Base-by-base conservation (phyloP, 768 basidiomycete genomes). In the Xanthoconium purpureum region DNA sequence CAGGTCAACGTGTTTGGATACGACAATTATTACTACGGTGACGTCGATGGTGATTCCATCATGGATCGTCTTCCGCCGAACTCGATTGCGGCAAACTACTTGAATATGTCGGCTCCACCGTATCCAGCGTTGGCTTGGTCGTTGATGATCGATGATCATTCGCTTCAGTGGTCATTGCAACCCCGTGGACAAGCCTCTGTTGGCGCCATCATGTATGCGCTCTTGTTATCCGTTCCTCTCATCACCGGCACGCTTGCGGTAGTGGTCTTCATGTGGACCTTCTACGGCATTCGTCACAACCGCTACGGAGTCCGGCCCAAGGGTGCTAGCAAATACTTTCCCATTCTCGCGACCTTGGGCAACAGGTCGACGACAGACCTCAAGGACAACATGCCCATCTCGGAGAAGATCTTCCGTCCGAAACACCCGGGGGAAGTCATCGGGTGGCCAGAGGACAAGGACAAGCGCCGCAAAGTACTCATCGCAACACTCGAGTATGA, bases 231-330 rank as follows among this genome's bases (percentile, higher is more conserved):
- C 40, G 91, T 96, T 57, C 94, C 94, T 6, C 74, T 94, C 60
- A 81, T 96, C 71, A 94, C 94, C 18, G 94, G 85, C 57, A 80
- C 83, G 14, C 77, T 91, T 48, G 92, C 94, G 15, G 91, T 92
- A 46, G 66, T 86, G 50, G 69, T 94, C 72, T 97, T 97, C 83
- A 90, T 94, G 85, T 94, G 90, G 86, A 86, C 88, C 7, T 97
- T 97, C 82, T 97, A 97, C 66, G 92, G 93, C 32, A 96, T 97
- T 77, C 92, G 83, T 69, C 87, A 94, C 77, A 97, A 97, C 73
- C 86, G 87, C 71, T 96, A 87, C 74, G 94, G 94, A 74, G 84
- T 88, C 63, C 84, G 88, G 73, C 77, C 79, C 63, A 88, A 88
- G 69, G 80, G 75, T 38, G 78, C 82, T 61, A 84, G 78, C 63